Evolutionary conservation across 2,329 filamentous ascomycete species (phyloP), one percentile per base, ranked within the genome.

Genomic region (Curvularia eragrostidis): DNA sequence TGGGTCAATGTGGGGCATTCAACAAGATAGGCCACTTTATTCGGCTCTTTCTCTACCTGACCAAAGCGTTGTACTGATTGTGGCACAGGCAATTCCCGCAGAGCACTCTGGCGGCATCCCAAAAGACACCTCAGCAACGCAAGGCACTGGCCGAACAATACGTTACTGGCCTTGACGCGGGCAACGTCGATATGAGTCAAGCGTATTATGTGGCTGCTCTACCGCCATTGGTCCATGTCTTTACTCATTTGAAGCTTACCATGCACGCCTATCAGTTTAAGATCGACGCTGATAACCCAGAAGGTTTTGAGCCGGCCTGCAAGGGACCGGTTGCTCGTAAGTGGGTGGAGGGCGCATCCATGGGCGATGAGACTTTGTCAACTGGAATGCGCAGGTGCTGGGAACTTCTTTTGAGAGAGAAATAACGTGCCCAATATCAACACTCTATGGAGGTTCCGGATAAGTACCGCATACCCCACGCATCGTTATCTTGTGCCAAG

Each of bases 381-480:
- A 76, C 74, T 2, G 75, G 75, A 21, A 77, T 77, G 74, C 70
- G 70, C 28, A 68, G 65, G 43, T 77, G 75, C 58, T 77, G 75
- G 75, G 62, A 65, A 3, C 61, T 74, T 1, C 43, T 70, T 43
- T 58, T 54, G 32, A 42, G 8, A 3, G n/a, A 53, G 10, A 54
- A 41, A 50, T n/a, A 13, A 43, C 12, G 24, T 38, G 4, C 24
- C 43, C 32, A 10, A n/a, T 28, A 23, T 41, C n/a, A 34, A 30
- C 32, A 23, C 21, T 55, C 23, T 19, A 41, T 56, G 9, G 32
- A 38, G 18, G 46, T 50, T 34, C 15, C 5, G 34, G 36, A 42
- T 1, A 2, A 2, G 3, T 39, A n/a, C 24, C 30, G 34, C 24
- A 41, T 58, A 60, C 62, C 62, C 64, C 64, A 65, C 56, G 62